Evolutionary conservation across 176 grass and related monocot genomes (phyloP).

Genomic region (Bothriochloa decipiens): DNA sequence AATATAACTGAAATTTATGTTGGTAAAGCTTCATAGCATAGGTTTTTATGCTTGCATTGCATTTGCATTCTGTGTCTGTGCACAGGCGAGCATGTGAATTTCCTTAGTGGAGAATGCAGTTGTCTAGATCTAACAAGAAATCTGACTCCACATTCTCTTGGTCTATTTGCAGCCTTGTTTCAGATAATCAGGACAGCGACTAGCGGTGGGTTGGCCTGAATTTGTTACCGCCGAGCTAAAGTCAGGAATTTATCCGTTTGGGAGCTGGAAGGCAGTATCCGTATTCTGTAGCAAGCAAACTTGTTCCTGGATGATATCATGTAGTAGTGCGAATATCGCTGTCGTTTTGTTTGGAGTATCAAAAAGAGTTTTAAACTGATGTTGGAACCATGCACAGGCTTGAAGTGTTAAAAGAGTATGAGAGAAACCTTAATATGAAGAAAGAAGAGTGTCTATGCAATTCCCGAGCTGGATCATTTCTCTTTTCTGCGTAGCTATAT

Average conservation of each 20-base stretch:
- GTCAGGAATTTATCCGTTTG: not conserved
- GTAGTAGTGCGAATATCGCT: constrained; percentile 21
- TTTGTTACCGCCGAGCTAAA: not conserved
- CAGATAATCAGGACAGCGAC: constrained; percentile 68
- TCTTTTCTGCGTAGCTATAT: not conserved
- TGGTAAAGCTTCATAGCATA: not conserved
- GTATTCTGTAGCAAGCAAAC: constrained; percentile 32
- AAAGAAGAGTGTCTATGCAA: not conserved
- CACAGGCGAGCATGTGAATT: not conserved
- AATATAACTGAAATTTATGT: not conserved
- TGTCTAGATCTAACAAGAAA: not conserved
- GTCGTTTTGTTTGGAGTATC: constrained; percentile 5
- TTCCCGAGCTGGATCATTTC: not conserved
- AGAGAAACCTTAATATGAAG: constrained; percentile 15
- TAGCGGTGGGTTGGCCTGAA: constrained; percentile 52
- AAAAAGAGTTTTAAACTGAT: constrained; percentile 21
- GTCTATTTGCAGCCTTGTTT: constrained; percentile 59
- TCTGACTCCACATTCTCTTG: constrained; percentile 6
- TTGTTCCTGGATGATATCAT: constrained; percentile 30
- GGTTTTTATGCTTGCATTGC: not conserved
- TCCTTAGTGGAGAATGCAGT: not conserved
- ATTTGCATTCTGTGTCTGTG: not conserved
- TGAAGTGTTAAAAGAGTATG: constrained; percentile 11
- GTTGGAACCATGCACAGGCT: constrained; percentile 29
- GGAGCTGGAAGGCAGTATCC: constrained; percentile 39